Evolutionary conservation across 352 stramenopile species (phyloP).

Genomic region (Phytophthora europaea): DNA sequence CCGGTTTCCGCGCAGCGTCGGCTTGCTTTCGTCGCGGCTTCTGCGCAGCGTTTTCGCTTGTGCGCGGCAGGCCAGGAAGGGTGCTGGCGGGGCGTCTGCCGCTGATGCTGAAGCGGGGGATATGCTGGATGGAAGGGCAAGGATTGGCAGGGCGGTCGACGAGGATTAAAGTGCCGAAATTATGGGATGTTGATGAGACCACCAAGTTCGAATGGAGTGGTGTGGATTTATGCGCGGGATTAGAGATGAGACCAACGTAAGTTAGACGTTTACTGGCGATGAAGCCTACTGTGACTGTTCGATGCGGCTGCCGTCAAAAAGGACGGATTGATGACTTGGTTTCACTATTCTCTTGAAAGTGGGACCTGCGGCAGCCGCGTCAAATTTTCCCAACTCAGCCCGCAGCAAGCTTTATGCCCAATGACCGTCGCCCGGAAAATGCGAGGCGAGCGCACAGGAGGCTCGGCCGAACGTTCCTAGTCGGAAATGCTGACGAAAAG

Average conservation of each 20-base stretch:
- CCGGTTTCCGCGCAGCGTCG: constrained; percentile 28
- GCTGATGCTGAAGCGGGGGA: neutral
- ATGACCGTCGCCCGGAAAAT: constrained; percentile 15
- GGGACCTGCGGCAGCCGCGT: constrained; percentile 25
- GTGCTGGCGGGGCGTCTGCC: constrained; percentile 22
- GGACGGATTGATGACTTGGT: constrained; percentile 9
- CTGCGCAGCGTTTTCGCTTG: constrained; percentile 44
- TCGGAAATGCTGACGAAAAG: neutral
- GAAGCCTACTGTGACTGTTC: constrained; percentile 17
- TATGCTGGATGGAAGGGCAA: constrained; percentile 8
- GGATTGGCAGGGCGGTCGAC: neutral
- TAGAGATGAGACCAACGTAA: neutral
- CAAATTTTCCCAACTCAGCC: constrained; percentile 34
- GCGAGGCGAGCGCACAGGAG: neutral
- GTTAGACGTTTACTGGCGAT: neutral
- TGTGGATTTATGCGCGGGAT: neutral
- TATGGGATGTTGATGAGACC: neutral
- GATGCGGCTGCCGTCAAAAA: constrained; percentile 27
- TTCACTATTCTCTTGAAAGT: constrained; percentile 35
- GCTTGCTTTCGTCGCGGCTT: constrained; percentile 47
- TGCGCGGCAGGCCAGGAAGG: constrained; percentile 37
- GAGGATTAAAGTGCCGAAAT: constrained; percentile 16
- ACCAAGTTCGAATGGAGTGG: neutral
- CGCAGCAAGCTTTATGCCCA: constrained; percentile 11
- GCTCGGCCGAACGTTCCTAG: neutral